phyloP scores from a whole-genome alignment of 495 filamentous ascomycete genomes.

The Hypoxylon rickii region DNA sequence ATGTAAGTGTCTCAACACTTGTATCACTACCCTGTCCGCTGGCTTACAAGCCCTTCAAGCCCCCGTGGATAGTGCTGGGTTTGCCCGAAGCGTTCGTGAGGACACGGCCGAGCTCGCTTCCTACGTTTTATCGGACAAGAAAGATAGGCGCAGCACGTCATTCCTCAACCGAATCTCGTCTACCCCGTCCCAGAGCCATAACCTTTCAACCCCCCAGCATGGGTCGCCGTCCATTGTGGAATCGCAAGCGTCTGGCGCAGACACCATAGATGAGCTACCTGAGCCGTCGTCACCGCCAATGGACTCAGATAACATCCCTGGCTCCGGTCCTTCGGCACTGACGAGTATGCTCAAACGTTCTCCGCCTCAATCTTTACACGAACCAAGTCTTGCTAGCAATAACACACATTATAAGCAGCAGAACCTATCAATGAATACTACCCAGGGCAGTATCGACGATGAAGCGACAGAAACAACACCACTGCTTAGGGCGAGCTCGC shows the following conservation, averaged over 20 bases:
- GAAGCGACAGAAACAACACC: constrained; percentile 43
- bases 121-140: constrained; percentile 74
- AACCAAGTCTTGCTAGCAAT: background rate
- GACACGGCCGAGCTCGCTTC: constrained; percentile 90
- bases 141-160: constrained; percentile 44
- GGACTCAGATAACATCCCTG: constrained; percentile 37
- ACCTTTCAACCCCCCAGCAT: constrained; percentile 32
- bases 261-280: constrained; percentile 63
- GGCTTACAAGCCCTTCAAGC: constrained; percentile 38
- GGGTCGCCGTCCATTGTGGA: constrained; percentile 12
- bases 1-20: constrained; percentile 51
- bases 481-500: constrained; percentile 37
- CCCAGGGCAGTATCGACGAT: constrained; percentile 8
- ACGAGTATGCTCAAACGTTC: constrained; percentile 67
- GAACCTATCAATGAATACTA: constrained; percentile 15
- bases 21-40: background rate
- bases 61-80: constrained; percentile 67
- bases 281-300: constrained; percentile 61
- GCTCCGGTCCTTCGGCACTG: constrained; percentile 60
- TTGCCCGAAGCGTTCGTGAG: constrained; percentile 79
- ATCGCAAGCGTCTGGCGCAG: constrained; percentile 27
- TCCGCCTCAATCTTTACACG: constrained; percentile 40
- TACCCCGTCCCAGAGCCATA: constrained; percentile 36
- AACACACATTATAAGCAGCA: background rate
- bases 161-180: constrained; percentile 47